Percentiles rank a stretch among this genome's conserved stretches.
These are phyloP conservation scores for Verticillium albo-atrum DNA, from an alignment of 2,329 filamentous ascomycete genomes.

Conservation along the genomic window DNA sequence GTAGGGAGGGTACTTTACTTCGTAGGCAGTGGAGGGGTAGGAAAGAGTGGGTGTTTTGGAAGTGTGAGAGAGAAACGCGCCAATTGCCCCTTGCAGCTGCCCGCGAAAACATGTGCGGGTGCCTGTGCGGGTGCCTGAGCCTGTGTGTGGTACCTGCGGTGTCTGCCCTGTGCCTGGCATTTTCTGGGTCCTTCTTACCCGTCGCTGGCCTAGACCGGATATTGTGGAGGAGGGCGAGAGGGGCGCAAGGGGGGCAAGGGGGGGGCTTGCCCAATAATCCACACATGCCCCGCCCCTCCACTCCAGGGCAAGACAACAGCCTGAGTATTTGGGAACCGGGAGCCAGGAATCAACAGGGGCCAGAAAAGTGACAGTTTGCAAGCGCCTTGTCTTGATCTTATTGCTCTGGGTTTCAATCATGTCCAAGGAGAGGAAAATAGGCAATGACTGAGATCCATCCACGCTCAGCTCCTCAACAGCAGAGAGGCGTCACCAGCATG, in stretches of 20 bases:
- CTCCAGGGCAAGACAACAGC: neutral
- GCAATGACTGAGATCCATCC: too few species aligned
- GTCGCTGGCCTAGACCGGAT: neutral
- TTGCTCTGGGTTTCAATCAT: neutral
- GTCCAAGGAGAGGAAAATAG: too few species aligned
- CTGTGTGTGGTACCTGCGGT: neutral
- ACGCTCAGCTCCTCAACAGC: too few species aligned
- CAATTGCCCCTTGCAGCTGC: conserved; percentile 5
- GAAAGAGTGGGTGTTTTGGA: conserved; percentile 5
- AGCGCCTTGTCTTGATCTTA: neutral
- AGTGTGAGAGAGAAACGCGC: conserved; percentile 9
- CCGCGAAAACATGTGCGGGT: neutral
- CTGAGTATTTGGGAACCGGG: neutral
- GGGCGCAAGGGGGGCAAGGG: neutral
- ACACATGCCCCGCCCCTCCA: neutral
- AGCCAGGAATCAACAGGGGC: neutral
- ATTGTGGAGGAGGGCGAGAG: neutral
- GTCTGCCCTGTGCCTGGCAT: neutral
- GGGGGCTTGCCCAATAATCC: neutral
- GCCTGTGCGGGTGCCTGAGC: neutral
- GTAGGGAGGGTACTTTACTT: too few species aligned
- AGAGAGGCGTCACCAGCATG: too few species aligned
- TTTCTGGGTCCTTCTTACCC: neutral
- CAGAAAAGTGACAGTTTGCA: neutral
- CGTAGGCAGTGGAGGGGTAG: neutral